Base-by-base conservation (phyloP, 1,284 basidiomycete species). In the Cutaneotrichosporon mucoides region DNA sequence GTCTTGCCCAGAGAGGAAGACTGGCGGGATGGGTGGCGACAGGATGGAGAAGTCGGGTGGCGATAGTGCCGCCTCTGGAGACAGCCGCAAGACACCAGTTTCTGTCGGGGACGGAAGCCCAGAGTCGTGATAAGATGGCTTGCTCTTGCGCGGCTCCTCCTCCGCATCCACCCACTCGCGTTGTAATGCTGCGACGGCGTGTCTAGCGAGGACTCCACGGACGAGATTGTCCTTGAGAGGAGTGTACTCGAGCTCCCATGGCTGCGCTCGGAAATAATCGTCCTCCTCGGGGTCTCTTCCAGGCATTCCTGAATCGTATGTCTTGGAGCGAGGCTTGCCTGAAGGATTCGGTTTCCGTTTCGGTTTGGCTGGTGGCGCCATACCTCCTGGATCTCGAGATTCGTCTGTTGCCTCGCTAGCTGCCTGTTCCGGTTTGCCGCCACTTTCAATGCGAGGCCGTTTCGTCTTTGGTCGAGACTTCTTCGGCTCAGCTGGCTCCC, bases 11-110 rank as follows among this genome's bases (percentile, higher is more conserved):
- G 64, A 55, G 40, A 79, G 66, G 44, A 64, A 66, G n/a, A 73
- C 71, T 0, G 77, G 78, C 2, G 78, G 78, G 6, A 78, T 57
- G 4, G 73, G 73, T 8, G 77, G 70, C 12, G 72, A 68, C 67
- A 78, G 64, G 72, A 81, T 62, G 72, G 79, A 38, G 76, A 83
- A 75, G 77, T 84, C 55, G 73, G 82, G 69, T 1, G 66, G 47
- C 9, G 71, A 66, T 24, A 72, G 66, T 13, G 69, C 50, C 51
- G 57, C 49, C 10, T 73, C 72, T 6, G 73, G 70, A 0, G 72
- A 73, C 12, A 72, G 64, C 4, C 69, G 67, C 13, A 72, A 37
- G 13, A 69, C 56, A 36, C 70, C 72, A 8, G 73, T 71, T 34
- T 75, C 71, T 0, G 75, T 75, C 2, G 75, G 73, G n/a, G 73